phyloP scores from a whole-genome alignment of 116 monocot species.

The Phalaenopsis hybrid region DNA sequence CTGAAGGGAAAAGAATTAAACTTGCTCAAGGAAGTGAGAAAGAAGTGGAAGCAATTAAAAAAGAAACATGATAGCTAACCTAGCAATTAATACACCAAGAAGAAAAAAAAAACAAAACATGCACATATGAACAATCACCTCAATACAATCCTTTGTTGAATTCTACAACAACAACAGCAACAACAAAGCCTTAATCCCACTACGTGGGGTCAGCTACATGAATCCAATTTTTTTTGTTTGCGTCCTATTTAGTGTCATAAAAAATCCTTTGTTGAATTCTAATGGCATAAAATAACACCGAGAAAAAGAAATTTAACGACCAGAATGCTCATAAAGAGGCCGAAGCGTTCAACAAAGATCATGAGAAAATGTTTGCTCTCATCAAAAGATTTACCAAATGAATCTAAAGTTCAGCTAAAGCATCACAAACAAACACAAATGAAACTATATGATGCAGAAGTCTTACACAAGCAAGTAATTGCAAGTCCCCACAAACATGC shows the following conservation, averaged over 20 bases:
- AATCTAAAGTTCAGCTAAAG: not conserved
- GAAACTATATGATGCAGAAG: not conserved
- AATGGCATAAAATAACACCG: not conserved
- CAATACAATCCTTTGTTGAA: not conserved
- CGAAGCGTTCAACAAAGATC: not conserved
- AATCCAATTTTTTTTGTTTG: too few species aligned
- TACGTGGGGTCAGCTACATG: too few species aligned
- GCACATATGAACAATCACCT: not conserved
- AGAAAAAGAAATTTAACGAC: not conserved
- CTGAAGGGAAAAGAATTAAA: not conserved
- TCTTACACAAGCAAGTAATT: slow-evolving; percentile 91
- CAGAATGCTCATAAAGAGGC: not conserved
- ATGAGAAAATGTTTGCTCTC: not conserved
- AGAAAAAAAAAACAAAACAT: not conserved
- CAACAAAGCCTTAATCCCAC: too few species aligned
- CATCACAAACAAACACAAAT: not conserved
- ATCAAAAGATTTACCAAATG: not conserved
- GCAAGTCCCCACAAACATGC: slow-evolving; percentile 68
- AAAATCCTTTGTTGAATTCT: not conserved
- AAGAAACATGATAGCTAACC: not conserved
- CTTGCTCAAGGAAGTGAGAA: not conserved
- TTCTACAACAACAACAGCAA: too few species aligned
- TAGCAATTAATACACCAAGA: not conserved
- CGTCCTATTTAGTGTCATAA: not conserved
- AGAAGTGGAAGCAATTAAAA: not conserved